Percentiles rank a stretch among this genome's conserved stretches.
Evolutionary conservation across 1,139 yeast species (phyloP).

Genomic region (Torulaspora globosa): DNA sequence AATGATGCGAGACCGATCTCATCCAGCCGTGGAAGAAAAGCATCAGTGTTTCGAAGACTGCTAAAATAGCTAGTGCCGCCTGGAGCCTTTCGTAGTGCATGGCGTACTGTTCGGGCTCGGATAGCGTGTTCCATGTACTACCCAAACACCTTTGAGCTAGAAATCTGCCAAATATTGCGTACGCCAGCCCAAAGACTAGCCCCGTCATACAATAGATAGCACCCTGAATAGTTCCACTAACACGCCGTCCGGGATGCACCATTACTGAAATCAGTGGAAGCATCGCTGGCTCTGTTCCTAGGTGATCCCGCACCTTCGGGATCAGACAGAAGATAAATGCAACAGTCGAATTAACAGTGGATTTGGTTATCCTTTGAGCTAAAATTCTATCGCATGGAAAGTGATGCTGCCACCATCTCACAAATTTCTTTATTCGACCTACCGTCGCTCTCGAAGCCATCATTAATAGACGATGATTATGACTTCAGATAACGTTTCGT

Average conservation of each 20-base stretch:
- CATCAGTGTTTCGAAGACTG: slow-evolving; percentile 45
- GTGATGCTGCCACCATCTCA: slow-evolving; percentile 19
- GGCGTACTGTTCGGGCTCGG: slow-evolving; percentile 33
- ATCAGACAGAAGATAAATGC: slow-evolving; percentile 42
- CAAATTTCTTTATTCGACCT: slow-evolving; percentile 4
- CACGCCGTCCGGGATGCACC: slow-evolving; percentile 48
- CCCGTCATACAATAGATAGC: slow-evolving; percentile 42
- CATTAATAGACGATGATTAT: background rate
- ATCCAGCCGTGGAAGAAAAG: slow-evolving; percentile 47
- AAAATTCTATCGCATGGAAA: slow-evolving; percentile 33
- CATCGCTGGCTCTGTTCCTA: slow-evolving; percentile 45
- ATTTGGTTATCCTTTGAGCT: slow-evolving; percentile 40
- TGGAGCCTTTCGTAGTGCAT: slow-evolving; percentile 35
- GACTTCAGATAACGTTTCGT: background rate
- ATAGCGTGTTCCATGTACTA: slow-evolving; percentile 22
- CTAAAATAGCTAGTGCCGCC: slow-evolving; percentile 43
- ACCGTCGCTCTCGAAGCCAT: background rate
- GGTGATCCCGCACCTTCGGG: slow-evolving; percentile 35
- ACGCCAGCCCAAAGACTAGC: slow-evolving; percentile 43
- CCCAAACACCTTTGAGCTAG: slow-evolving; percentile 41
- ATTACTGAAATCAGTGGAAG: slow-evolving; percentile 45
- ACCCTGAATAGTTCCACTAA: slow-evolving; percentile 46
- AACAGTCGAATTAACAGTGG: slow-evolving; percentile 40
- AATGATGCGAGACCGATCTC: slow-evolving; percentile 45
- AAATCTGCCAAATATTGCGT: slow-evolving; percentile 42